These are phyloP conservation scores for Teratosphaeriaceae sp. DNA, from an alignment of 2,329 filamentous ascomycete genomes.

Conservation along the genomic window DNA sequence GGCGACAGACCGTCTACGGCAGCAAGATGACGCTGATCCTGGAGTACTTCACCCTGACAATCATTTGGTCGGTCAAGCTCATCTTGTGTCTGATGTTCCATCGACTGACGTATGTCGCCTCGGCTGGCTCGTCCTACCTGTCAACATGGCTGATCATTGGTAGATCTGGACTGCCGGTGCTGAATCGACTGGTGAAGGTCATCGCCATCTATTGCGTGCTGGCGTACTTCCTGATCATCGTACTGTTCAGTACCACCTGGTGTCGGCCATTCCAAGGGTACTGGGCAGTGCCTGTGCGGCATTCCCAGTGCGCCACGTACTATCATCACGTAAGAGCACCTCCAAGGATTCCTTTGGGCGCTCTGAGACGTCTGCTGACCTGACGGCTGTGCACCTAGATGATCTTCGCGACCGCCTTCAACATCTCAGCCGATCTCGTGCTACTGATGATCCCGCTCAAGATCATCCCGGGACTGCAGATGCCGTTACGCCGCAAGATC, in stretches of 20 bases:
- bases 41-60: background rate
- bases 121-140: too few species aligned
- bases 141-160: too few species aligned
- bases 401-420: too few species aligned
- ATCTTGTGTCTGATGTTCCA: background rate
- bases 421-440: too few species aligned
- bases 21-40: background rate
- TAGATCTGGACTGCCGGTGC: background rate
- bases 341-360: too few species aligned
- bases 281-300: constrained; percentile 9
- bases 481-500: too few species aligned
- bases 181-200: background rate
- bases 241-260: background rate
- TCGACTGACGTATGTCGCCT: background rate
- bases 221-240: background rate
- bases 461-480: too few species aligned
- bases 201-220: background rate
- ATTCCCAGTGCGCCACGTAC: too few species aligned
- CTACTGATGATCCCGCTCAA: too few species aligned
- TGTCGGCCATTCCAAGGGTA: background rate
- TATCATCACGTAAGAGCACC: too few species aligned
- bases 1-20: background rate
- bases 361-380: too few species aligned
- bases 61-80: background rate
- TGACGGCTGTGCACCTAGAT: too few species aligned